phyloP scores from a whole-genome alignment of 371 early-diverging fungal genomes.

The Circinella minor region DNA sequence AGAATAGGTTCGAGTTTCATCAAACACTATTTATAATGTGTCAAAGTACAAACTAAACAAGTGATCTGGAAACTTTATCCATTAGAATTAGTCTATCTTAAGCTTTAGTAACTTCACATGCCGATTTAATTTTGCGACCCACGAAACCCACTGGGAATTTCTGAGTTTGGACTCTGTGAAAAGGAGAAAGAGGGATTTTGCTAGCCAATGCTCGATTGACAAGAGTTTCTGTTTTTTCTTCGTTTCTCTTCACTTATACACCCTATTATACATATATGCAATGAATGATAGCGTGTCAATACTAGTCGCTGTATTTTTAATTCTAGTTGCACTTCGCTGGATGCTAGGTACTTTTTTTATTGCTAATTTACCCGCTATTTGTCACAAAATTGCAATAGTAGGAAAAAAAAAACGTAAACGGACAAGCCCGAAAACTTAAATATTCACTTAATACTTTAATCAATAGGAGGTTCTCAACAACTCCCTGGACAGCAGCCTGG shows the following conservation, averaged over 20 bases:
- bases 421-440: not conserved
- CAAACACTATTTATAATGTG: too few relatives aligned
- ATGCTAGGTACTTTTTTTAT: slow-evolving; percentile 61
- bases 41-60: too few relatives aligned
- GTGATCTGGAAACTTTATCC: too few relatives aligned
- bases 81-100: too few relatives aligned
- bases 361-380: too few relatives aligned
- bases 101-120: too few relatives aligned
- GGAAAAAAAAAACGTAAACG: too few relatives aligned
- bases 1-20: too few relatives aligned
- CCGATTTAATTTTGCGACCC: too few relatives aligned
- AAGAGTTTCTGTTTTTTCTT: not conserved
- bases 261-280: not conserved
- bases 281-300: slow-evolving; percentile 83
- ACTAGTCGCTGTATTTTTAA: slow-evolving; percentile 72
- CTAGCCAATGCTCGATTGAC: slow-evolving; percentile 4
- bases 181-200: not conserved
- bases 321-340: slow-evolving; percentile 77
- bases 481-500: slow-evolving; percentile 37
- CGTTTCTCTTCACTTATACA: not conserved
- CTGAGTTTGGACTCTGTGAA: too few relatives aligned
- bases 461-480: slow-evolving; percentile 46
- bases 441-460: slow-evolving; percentile 11
- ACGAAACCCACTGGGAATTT: too few relatives aligned
- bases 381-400: too few relatives aligned